Evolutionary conservation across 2,329 filamentous ascomycete species (phyloP), one percentile per base, ranked within the genome.

Genomic region (Neoascochyta sp.): DNA sequence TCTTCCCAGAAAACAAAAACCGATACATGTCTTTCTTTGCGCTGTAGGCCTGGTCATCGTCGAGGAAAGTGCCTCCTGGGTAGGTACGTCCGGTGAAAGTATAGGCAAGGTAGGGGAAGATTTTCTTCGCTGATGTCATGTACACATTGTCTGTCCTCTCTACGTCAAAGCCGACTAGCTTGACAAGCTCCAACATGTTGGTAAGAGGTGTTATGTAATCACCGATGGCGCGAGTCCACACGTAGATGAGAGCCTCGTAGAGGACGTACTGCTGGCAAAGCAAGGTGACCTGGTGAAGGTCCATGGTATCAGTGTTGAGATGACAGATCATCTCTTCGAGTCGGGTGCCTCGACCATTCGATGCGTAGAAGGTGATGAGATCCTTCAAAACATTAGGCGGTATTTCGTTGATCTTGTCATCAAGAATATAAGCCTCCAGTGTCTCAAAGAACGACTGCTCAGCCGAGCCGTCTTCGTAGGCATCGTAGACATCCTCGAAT

Each of bases 281-380:
- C 9, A 76, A 75, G 0, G 90, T 95, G 35, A 94, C 80, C 62
- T 96, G 86, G 57, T 98, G 90, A 46, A 98, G 80, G 57, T 98
- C 93, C 56, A 98, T 80, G 0, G 88, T 95, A 9, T 78, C 71
- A 1, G 90, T 94, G 50, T 95, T 83, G 66, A 98, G 82, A 43
- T 90, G 82, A 59, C 90, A 96, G 17, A 98, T 84, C 61, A 96
- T 83, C 63, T 96, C 90, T 64, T 98, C 93, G 6, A 98, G 71
- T 8, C 83, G 80, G 39, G 76, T 76, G 47, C 89, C 82, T 50
- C 83, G 78, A 25, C 85, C 86, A 39, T 80, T 82, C 21, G 72
- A 73, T 11, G 88, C 83, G 57, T 85, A 96, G 57, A 94, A 79
- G 7, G 75, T 75, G 18, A 96, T 85, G 57, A 96, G 72, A 29